Percentiles rank a stretch among this genome's conserved stretches.
Conservation (phyloP, 177 flowering plant species). For the Vitis hybrid region DNA sequence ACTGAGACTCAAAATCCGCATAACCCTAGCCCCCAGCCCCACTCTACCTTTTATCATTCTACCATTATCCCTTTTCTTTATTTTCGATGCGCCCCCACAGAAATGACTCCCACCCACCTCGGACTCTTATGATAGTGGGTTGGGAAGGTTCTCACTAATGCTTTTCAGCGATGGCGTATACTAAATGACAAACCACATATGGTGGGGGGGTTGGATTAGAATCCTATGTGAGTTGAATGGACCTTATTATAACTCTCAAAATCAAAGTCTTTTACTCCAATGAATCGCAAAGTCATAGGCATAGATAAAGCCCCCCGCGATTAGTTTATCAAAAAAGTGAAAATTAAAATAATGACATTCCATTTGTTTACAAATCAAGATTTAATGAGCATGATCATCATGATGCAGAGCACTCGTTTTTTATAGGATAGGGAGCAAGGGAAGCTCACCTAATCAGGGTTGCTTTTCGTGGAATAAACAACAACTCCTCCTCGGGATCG, state of each 20-base stretch:
- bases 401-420: not conserved
- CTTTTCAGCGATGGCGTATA: not conserved
- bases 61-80: not conserved
- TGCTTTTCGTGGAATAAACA: slow-evolving; percentile 8
- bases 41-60: not conserved
- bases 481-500: slow-evolving; percentile 18
- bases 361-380: slow-evolving; percentile 7
- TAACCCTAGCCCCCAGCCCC: not conserved
- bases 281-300: slow-evolving; percentile 17
- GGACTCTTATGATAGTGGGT: slow-evolving; percentile 25
- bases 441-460: slow-evolving; percentile 28
- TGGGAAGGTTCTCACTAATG: slow-evolving; percentile 28
- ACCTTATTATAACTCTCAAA: slow-evolving; percentile 18
- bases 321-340: slow-evolving; percentile 7
- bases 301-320: no score
- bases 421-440: slow-evolving; percentile 16
- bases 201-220: slow-evolving; percentile 21
- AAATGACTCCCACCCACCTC: slow-evolving; percentile 21
- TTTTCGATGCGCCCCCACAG: slow-evolving; percentile 7
- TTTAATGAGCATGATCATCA: slow-evolving; percentile 10
- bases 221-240: slow-evolving; percentile 40
- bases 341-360: not conserved
- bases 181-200: slow-evolving; percentile 27
- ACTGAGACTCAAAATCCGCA: slow-evolving; percentile 12
- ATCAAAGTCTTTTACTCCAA: slow-evolving; percentile 18